Percentiles rank a stretch among this genome's conserved stretches.
phyloP scores from a whole-genome alignment of 805 yeast genomes.

The Saccharomycopsis babjevae region DNA sequence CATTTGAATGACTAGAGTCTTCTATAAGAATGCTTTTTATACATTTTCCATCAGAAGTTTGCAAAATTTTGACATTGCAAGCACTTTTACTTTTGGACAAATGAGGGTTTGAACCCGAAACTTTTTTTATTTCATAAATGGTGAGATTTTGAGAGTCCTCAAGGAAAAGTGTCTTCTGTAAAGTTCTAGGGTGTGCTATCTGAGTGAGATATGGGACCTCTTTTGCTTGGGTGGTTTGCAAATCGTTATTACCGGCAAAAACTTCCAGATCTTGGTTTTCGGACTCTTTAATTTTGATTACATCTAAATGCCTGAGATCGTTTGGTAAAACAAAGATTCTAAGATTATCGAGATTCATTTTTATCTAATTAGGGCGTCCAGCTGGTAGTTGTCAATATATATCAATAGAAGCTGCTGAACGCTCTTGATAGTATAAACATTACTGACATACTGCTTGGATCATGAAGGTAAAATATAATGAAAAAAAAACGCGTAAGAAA shows the following conservation, averaged over 20 bases:
- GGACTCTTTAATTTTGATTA: not conserved
- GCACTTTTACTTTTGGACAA: not conserved
- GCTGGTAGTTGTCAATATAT: too few species aligned
- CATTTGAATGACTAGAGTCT: not conserved
- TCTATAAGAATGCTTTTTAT: slow-evolving; percentile 7
- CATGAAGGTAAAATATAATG: too few species aligned
- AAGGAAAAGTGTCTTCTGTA: not conserved
- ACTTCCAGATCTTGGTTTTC: not conserved
- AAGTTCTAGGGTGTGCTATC: not conserved
- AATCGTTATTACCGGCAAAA: not conserved
- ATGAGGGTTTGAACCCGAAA: slow-evolving; percentile 8
- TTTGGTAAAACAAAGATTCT: not conserved
- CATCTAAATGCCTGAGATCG: not conserved
- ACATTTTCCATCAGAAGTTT: slow-evolving; percentile 1
- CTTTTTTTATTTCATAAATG: slow-evolving; percentile 3
- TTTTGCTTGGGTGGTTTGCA: not conserved
- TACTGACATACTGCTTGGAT: too few species aligned
- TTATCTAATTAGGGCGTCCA: not conserved
- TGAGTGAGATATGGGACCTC: not conserved
- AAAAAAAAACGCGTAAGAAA: too few species aligned
- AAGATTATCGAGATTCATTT: not conserved
- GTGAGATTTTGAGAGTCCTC: not conserved
- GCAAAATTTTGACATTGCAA: not conserved
- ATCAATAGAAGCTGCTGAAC: too few species aligned
- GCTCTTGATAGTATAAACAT: too few species aligned